Evolutionary conservation across 495 filamentous ascomycete species (phyloP).

Genomic region (Chaetomidium leptoderma): DNA sequence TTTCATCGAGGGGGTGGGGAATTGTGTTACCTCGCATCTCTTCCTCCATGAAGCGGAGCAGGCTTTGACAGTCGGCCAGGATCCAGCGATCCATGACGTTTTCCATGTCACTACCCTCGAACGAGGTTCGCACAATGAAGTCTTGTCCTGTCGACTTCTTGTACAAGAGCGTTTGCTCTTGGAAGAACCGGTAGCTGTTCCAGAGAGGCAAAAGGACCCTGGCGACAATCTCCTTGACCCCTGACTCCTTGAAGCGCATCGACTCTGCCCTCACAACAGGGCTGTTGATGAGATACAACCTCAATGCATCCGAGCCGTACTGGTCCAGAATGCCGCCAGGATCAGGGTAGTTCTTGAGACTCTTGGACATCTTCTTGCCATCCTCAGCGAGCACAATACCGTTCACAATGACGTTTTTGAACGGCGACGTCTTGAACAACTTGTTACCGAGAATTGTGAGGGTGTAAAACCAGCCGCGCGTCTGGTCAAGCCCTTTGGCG

Average conservation of each 20-base stretch:
- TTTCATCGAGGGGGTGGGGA: neutral
- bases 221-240: neutral
- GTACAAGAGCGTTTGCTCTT: neutral
- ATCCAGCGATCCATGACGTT: slow-evolving; percentile 6
- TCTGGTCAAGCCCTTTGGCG: slow-evolving; percentile 69
- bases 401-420: slow-evolving; percentile 89
- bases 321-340: neutral
- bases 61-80: slow-evolving; percentile 4
- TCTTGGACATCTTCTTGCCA: slow-evolving; percentile 7
- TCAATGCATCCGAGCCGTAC: slow-evolving; percentile 3
- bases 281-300: neutral
- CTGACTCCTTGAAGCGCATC: neutral
- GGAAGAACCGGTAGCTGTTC: slow-evolving; percentile 9
- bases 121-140: neutral
- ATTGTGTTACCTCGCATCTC: neutral
- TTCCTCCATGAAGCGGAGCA: slow-evolving; percentile 4
- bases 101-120: neutral
- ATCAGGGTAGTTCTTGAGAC: neutral
- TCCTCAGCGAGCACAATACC: slow-evolving; percentile 60
- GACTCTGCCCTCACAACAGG: neutral
- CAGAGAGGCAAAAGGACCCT: neutral
- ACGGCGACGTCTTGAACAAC: slow-evolving; percentile 76
- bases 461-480: slow-evolving; percentile 93
- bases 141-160: neutral
- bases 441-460: slow-evolving; percentile 85